A percentile compares a stretch with the other conserved stretches of the same genome.
Evolutionary conservation across 306 rosid genomes (phyloP).

Genomic region (Trifolium pratense): DNA sequence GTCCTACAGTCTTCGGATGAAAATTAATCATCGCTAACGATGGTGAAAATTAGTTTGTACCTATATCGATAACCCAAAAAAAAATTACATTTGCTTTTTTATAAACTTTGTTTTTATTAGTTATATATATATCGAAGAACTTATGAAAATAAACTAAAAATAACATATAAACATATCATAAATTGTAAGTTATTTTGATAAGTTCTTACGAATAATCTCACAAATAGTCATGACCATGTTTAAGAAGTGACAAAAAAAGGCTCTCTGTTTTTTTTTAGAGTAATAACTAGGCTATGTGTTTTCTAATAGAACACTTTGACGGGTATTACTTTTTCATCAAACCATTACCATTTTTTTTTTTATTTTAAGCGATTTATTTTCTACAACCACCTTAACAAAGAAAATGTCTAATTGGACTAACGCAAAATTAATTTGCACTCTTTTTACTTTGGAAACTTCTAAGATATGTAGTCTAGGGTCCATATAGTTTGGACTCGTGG

Average conservation of each 20-base stretch:
- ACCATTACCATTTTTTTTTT: conserved; percentile 16
- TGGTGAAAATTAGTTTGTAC: too few species aligned
- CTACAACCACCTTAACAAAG: conserved; percentile 42
- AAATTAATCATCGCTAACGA: too few species aligned
- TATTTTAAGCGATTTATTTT: conserved; percentile 13
- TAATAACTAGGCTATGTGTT: not conserved
- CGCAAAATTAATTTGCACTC: conserved; percentile 31
- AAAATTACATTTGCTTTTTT: too few species aligned
- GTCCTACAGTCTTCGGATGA: too few species aligned
- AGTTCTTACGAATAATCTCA: too few species aligned
- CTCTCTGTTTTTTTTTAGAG: not conserved
- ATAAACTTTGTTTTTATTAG: too few species aligned
- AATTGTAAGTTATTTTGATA: too few species aligned
- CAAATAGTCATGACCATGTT: not conserved
- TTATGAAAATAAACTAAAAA: too few species aligned
- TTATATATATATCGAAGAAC: too few species aligned
- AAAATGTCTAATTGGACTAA: conserved; percentile 38
- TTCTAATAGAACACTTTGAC: not conserved
- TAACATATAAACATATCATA: too few species aligned
- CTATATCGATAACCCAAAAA: too few species aligned
- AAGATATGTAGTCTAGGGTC: not conserved
- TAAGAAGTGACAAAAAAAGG: not conserved
- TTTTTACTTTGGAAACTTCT: conserved; percentile 24
- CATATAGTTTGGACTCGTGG: too few species aligned
- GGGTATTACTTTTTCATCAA: conserved; percentile 34